phyloP scores from a whole-genome alignment of 2,329 filamentous ascomycete genomes.

The Hypoxylon sp. region DNA sequence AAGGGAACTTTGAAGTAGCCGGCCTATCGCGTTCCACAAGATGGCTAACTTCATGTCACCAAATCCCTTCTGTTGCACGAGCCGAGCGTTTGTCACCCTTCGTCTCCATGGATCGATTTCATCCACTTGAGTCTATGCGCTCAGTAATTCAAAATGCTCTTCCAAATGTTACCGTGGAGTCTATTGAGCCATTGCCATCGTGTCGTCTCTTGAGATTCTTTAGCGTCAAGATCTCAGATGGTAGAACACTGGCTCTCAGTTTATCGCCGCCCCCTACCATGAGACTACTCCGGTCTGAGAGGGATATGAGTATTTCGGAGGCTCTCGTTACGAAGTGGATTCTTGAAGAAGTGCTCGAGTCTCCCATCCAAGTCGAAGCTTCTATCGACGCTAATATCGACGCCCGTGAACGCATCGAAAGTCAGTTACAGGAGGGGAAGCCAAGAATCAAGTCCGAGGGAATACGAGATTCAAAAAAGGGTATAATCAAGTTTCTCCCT shows the following conservation, averaged over 20 bases:
- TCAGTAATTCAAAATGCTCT: conserved; percentile 56
- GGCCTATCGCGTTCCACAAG: conserved; percentile 51
- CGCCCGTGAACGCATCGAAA: conserved; percentile 8
- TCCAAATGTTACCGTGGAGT: conserved; percentile 54
- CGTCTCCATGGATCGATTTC: conserved; percentile 56
- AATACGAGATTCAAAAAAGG: conserved; percentile 26
- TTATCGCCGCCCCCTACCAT: conserved; percentile 60
- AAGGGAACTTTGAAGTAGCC: conserved; percentile 45
- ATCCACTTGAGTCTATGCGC: conserved; percentile 54
- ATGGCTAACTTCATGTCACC: conserved; percentile 49
- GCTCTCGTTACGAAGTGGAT: conserved; percentile 64
- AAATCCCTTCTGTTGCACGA: conserved; percentile 50
- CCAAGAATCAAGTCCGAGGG: conserved; percentile 12
- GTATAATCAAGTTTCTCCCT: conserved; percentile 58
- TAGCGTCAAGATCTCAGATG: conserved; percentile 60
- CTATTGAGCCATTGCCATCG: conserved; percentile 56
- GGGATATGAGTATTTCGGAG: conserved; percentile 61
- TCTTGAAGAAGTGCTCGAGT: conserved; percentile 29
- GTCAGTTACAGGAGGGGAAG: background rate
- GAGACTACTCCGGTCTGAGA: conserved; percentile 64
- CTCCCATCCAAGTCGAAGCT: conserved; percentile 6
- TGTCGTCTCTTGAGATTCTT: conserved; percentile 60
- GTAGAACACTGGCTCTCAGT: conserved; percentile 59
- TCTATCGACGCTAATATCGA: background rate
- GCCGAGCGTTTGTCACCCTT: conserved; percentile 43